Conservation (phyloP, 2,329 filamentous ascomycete species). For the Verruconis gallopava region DNA sequence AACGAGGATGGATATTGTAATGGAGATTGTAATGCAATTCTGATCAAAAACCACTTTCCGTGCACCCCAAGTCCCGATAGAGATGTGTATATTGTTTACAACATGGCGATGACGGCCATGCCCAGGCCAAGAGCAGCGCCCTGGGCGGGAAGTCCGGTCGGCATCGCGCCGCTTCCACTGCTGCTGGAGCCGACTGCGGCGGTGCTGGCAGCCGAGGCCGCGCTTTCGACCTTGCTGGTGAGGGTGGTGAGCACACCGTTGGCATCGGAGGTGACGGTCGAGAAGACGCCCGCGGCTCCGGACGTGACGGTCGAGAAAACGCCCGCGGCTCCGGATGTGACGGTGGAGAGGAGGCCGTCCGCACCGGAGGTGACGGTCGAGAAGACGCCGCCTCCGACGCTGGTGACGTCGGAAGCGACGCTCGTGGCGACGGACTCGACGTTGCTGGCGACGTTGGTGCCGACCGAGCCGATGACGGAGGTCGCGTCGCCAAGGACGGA, state of each 20-base stretch:
- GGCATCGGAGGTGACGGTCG: background rate
- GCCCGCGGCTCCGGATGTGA: slow-evolving; percentile 7
- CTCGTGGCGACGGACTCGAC: slow-evolving; percentile 5
- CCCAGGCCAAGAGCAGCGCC: slow-evolving; percentile 1
- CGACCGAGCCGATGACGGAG: slow-evolving; percentile 4
- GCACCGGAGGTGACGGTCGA: slow-evolving; percentile 4
- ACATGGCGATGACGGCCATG: slow-evolving; percentile 2
- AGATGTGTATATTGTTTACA: too few relatives aligned
- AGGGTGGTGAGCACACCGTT: background rate
- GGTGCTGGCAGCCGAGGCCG: background rate
- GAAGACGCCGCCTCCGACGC: slow-evolving; percentile 3
- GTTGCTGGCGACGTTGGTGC: slow-evolving; percentile 1
- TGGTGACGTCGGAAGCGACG: slow-evolving; percentile 6
- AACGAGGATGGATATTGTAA: too few relatives aligned
- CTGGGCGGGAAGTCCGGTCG: background rate
- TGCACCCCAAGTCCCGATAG: too few relatives aligned
- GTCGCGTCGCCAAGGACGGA: slow-evolving; percentile 5
- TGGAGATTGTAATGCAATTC: too few relatives aligned
- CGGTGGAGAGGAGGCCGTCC: slow-evolving; percentile 3
- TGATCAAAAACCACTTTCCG: too few relatives aligned
- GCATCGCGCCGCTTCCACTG: background rate
- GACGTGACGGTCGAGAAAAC: slow-evolving; percentile 7
- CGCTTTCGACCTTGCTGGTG: background rate
- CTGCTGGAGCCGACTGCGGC: slow-evolving; percentile 1
- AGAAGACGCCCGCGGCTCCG: background rate